Percentiles rank a stretch among this genome's conserved stretches.
Evolutionary conservation across 2,329 filamentous ascomycete genomes (phyloP).

Genomic region (Xylariaceae sp.): DNA sequence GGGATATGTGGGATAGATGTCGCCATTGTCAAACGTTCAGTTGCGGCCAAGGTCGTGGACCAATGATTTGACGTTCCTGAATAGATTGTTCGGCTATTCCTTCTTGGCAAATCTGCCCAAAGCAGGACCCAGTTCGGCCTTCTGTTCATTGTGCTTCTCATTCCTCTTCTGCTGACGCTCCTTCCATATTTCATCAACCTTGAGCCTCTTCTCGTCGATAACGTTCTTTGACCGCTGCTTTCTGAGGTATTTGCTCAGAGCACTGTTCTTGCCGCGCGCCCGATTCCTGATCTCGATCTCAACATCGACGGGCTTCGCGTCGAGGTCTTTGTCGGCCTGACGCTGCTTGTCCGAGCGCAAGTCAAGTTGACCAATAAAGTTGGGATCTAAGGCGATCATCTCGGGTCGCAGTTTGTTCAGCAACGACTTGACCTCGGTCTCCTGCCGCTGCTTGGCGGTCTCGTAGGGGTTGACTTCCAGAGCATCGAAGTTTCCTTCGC

Average conservation of each 20-base stretch:
- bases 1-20: too few species aligned
- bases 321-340: constrained; percentile 70
- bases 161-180: constrained; percentile 61
- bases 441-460: constrained; percentile 83
- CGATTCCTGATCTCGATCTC: constrained; percentile 64
- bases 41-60: too few species aligned
- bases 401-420: constrained; percentile 93
- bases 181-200: constrained; percentile 75
- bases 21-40: too few species aligned
- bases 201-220: constrained; percentile 88
- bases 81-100: too few species aligned
- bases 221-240: constrained; percentile 92
- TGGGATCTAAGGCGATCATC: constrained; percentile 92
- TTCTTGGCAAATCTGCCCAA: constrained; percentile 78
- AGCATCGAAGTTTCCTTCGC: constrained; percentile 93
- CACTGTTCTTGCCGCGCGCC: constrained; percentile 82
- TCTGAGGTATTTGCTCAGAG: constrained; percentile 76
- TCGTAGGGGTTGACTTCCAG: constrained; percentile 94
- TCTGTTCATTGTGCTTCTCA: constrained; percentile 53
- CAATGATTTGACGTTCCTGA: too few species aligned
- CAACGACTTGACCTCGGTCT: constrained; percentile 79
- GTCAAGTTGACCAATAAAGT: constrained; percentile 85
- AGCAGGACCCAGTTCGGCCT: constrained; percentile 75
- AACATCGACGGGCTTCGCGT: constrained; percentile 53
- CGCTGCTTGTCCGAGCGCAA: constrained; percentile 70